These are phyloP conservation scores for Hypoxylon subgilvum DNA, from an alignment of 495 filamentous ascomycete genomes.

Conservation along the genomic window DNA sequence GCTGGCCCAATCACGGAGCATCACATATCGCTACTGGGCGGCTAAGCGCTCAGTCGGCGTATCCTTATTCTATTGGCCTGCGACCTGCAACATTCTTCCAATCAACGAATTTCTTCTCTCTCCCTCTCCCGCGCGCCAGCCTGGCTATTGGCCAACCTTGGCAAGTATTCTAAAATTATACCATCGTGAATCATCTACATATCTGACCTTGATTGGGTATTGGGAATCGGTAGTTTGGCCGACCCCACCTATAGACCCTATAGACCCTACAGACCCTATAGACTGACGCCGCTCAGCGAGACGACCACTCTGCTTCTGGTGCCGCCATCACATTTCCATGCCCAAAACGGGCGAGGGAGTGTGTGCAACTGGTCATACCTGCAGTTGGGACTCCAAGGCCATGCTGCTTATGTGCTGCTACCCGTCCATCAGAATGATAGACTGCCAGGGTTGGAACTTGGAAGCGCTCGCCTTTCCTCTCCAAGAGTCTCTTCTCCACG, in stretches of 20 bases:
- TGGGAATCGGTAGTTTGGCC: constrained; percentile 16
- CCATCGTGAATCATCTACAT: constrained; percentile 4
- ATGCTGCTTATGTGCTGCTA: constrained; percentile 34
- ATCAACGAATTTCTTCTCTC: constrained; percentile 31
- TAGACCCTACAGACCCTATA: not conserved
- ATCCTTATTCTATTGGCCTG: constrained; percentile 30
- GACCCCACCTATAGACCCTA: constrained; percentile 16
- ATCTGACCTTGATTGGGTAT: constrained; percentile 25
- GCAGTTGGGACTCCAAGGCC: constrained; percentile 29
- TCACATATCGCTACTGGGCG: constrained; percentile 30
- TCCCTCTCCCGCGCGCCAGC: constrained; percentile 32
- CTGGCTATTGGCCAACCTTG: constrained; percentile 30
- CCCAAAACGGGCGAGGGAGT: constrained; percentile 34
- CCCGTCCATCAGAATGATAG: constrained; percentile 20
- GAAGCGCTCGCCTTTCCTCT: constrained; percentile 39
- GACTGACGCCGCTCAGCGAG: constrained; percentile 27
- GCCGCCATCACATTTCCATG: constrained; percentile 32
- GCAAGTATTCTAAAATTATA: constrained; percentile 38
- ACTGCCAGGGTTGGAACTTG: constrained; percentile 26
- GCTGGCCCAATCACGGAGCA: constrained; percentile 37
- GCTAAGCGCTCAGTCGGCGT: constrained; percentile 42
- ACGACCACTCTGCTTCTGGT: constrained; percentile 29
- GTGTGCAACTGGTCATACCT: constrained; percentile 28
- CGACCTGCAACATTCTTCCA: constrained; percentile 21
- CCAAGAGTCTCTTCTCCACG: constrained; percentile 17